Conservation (phyloP, 2,329 filamentous ascomycete genomes). For the Spiromastix sp. region DNA sequence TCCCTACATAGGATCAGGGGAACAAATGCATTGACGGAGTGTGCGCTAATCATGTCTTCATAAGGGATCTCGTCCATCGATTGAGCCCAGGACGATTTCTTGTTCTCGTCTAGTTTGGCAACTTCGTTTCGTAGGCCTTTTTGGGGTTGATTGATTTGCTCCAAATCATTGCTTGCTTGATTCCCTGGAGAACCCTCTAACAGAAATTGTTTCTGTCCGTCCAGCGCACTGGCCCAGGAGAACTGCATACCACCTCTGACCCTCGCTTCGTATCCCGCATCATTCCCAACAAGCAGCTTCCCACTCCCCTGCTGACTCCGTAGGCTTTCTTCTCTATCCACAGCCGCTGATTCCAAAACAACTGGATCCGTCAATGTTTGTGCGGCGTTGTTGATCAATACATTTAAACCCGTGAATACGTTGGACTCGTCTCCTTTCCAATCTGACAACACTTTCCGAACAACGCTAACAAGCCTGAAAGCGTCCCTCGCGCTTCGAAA, state of each 20-base stretch:
- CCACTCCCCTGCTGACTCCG: constrained; percentile 4
- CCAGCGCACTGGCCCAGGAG: constrained; percentile 12
- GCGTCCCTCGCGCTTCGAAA: constrained; percentile 24
- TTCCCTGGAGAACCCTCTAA: neutral
- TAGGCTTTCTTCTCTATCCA: constrained; percentile 16
- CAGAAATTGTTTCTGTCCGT: constrained; percentile 3
- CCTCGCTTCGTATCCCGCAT: constrained; percentile 9
- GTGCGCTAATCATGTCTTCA: constrained; percentile 29
- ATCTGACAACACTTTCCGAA: constrained; percentile 13
- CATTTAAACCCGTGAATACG: constrained; percentile 16
- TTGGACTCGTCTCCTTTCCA: constrained; percentile 10
- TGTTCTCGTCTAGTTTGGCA: constrained; percentile 1
- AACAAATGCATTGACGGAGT: constrained; percentile 29
- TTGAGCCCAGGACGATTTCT: constrained; percentile 27
- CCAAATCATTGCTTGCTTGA: neutral
- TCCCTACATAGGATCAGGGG: constrained; percentile 30
- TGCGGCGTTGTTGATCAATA: constrained; percentile 32
- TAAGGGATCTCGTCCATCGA: constrained; percentile 28
- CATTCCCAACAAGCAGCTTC: constrained; percentile 1
- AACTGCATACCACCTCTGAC: constrained; percentile 11
- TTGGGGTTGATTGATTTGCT: neutral
- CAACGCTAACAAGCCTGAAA: constrained; percentile 18
- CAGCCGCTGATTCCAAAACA: constrained; percentile 18
- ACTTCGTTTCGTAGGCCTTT: constrained; percentile 11
- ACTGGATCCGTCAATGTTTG: constrained; percentile 29